Conservation (phyloP, 352 stramenopile species). For the Phytopythium mirpurense region DNA sequence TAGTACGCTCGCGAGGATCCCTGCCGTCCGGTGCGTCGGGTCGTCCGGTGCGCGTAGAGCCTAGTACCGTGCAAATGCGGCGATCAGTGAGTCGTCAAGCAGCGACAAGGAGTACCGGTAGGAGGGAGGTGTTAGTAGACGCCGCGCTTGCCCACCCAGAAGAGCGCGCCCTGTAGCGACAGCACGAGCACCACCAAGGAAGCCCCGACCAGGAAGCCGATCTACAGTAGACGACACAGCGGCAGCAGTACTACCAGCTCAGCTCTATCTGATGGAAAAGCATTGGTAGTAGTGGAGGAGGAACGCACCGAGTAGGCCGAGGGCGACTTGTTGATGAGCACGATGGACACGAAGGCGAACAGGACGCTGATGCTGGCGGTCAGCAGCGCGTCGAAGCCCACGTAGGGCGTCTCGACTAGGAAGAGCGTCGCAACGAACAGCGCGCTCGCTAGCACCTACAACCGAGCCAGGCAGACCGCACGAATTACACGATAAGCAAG, state of each 20-base stretch:
- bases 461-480: background rate
- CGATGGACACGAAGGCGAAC: slow-evolving; percentile 71
- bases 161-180: slow-evolving; percentile 61
- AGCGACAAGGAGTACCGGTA: too few species aligned
- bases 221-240: slow-evolving; percentile 25
- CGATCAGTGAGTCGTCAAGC: slow-evolving; percentile 1
- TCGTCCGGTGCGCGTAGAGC: slow-evolving; percentile 36
- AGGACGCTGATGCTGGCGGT: slow-evolving; percentile 53
- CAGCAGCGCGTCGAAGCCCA: slow-evolving; percentile 63
- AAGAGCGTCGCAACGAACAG: slow-evolving; percentile 70
- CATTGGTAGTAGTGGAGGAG: too few species aligned
- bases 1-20: slow-evolving; percentile 38
- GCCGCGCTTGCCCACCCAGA: too few species aligned
- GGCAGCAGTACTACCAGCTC: background rate
- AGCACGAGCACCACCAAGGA: slow-evolving; percentile 63
- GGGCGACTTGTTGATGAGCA: slow-evolving; percentile 76
- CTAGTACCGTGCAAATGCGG: slow-evolving; percentile 12
- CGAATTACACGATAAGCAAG: background rate
- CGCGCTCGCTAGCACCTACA: slow-evolving; percentile 47
- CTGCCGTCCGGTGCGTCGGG: slow-evolving; percentile 22
- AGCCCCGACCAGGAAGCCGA: slow-evolving; percentile 65
- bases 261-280: too few species aligned
- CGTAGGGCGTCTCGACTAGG: slow-evolving; percentile 57
- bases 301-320: slow-evolving; percentile 67
- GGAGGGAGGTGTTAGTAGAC: too few species aligned